Evolutionary conservation across 2,329 filamentous ascomycete species (phyloP).

Genomic region (Dryadomyces quercus-mongolicae): DNA sequence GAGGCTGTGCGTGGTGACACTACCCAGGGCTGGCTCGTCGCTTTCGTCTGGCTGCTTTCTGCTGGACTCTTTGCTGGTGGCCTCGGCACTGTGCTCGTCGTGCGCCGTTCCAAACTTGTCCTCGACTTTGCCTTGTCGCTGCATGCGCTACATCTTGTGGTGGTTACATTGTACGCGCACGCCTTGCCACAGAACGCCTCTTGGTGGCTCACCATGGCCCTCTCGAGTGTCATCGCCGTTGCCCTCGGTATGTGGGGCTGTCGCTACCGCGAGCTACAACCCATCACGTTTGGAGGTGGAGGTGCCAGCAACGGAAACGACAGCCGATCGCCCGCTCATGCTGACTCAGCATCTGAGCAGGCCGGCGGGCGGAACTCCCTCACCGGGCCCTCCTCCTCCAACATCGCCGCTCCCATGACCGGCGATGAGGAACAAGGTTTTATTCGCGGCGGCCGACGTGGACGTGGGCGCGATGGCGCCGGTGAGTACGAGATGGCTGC

Average conservation of each 20-base stretch:
- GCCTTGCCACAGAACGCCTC: conserved; percentile 64
- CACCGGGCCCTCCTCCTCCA: background rate
- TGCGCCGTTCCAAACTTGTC: conserved; percentile 84
- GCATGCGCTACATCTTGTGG: conserved; percentile 21
- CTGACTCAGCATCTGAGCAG: background rate
- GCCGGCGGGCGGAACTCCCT: too few relatives aligned
- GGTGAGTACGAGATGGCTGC: conserved; percentile 57
- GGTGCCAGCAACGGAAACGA: conserved; percentile 11
- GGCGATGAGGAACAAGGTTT: conserved; percentile 38
- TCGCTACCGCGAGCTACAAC: conserved; percentile 76
- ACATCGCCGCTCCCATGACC: conserved; percentile 5
- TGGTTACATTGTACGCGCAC: conserved; percentile 61
- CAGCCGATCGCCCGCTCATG: conserved; percentile 10
- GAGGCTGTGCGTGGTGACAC: conserved; percentile 46
- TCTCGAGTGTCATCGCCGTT: conserved; percentile 31
- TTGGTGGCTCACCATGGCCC: conserved; percentile 64
- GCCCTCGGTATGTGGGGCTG: conserved; percentile 80
- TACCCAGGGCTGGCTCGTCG: conserved; percentile 48
- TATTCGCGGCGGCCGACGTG: conserved; percentile 35
- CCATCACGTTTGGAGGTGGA: conserved; percentile 71
- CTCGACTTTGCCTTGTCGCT: conserved; percentile 89
- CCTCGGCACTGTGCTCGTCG: conserved; percentile 69
- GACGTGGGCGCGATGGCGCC: conserved; percentile 38
- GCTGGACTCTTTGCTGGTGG: conserved; percentile 53
- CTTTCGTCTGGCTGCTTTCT: conserved; percentile 44